Evolutionary conservation across 2,329 filamentous ascomycete genomes (phyloP), one percentile per base, ranked within the genome.

Genomic region (Coleophoma cylindrospora): DNA sequence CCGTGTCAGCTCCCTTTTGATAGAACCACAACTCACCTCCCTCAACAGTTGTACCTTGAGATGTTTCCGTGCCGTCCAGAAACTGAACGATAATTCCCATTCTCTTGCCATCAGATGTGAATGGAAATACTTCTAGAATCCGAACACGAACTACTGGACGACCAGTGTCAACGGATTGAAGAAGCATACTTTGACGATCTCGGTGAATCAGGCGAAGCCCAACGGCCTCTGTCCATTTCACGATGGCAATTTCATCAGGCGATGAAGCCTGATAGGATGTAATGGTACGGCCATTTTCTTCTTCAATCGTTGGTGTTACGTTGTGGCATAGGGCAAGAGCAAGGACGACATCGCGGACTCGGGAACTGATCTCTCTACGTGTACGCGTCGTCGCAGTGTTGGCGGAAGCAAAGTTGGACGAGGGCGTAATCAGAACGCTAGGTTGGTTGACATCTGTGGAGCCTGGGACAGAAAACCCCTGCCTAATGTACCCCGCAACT

Each of bases 11-110:
- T 54, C 94, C 94, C 69, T 99, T 99, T 63, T 99, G 91, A 64
- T 92, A 97, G 71, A 99, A 99, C 88, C 92, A 96, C 32, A 97
- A 92, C 64, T 97, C 92, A 13, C 87, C 84, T 43, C 76, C 75
- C 11, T 76, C 74, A 11, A 81, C 70, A 37, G 72, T 69, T 0
- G 73, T 70, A 7, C 65, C 59, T 1, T 77, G 73, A 3, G 76
- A 65, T 1, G 70, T 61, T 2, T 78, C 71, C 1, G 75, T 74
- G 33, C 74, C 74, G 13, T 86, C 80, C 27, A 84, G 76, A 62
- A 97, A 96, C 58, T 91, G 87, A 17, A 96, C 89, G 53, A 99
- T 86, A 52, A 99, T 92, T 10, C 95, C 94, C 94, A 99, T 99
- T 47, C 94, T 84, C 70, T 99, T 99, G 58, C 92, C 92, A 57